These are phyloP conservation scores for Vitis hybrid DNA, from an alignment of 177 flowering plant genomes.

Conservation along the genomic window DNA sequence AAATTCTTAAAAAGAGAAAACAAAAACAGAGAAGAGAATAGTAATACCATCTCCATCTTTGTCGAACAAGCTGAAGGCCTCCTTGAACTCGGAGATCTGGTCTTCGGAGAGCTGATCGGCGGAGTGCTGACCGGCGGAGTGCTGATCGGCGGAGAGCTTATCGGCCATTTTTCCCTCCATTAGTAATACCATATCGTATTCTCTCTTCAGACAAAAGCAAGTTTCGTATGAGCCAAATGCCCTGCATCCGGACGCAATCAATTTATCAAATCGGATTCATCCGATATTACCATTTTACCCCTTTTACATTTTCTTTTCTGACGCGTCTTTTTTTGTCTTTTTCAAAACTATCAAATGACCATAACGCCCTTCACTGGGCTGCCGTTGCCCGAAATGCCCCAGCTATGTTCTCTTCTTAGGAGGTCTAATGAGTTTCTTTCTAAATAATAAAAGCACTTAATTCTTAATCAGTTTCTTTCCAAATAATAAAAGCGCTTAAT, in stretches of 20 bases:
- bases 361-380: neutral
- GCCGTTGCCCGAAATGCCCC: neutral
- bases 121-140: too few relatives aligned
- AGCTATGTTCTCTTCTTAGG: too few relatives aligned
- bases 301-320: neutral
- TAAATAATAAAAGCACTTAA: too few relatives aligned
- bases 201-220: neutral
- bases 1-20: neutral
- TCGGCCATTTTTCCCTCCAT: too few relatives aligned
- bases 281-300: conserved; percentile 1
- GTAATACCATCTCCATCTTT: conserved; percentile 39
- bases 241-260: conserved; percentile 5
- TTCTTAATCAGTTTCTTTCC: too few relatives aligned
- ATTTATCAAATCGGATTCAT: conserved; percentile 1
- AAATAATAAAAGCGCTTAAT: too few relatives aligned
- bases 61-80: conserved; percentile 45
- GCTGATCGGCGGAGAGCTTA: too few relatives aligned
- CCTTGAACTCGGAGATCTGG: conserved; percentile 48
- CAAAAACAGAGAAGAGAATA: neutral
- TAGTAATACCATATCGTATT: neutral
- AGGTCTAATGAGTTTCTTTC: too few relatives aligned
- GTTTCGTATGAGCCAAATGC: neutral
- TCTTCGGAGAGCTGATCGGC: conserved; percentile 39
- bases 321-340: neutral
- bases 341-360: neutral